Conservation (phyloP, 805 yeast species). For the Saturnispora sanitii region DNA sequence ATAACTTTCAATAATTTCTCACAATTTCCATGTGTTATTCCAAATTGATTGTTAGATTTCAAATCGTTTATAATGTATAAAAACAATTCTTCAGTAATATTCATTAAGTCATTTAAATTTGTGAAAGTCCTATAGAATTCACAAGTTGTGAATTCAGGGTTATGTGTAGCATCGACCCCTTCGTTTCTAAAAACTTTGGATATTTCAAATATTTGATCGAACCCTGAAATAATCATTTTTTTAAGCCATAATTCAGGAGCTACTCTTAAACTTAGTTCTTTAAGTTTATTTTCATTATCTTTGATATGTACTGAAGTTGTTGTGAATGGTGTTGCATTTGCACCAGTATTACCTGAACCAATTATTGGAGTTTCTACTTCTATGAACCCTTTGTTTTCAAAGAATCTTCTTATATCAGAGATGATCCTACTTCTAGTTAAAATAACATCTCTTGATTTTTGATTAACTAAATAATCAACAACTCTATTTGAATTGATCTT, state of each 20-base stretch:
- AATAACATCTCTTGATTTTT: conserved; percentile 36
- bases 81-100: conserved; percentile 51
- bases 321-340: conserved; percentile 79
- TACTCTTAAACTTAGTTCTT: conserved; percentile 56
- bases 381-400: conserved; percentile 45
- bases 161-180: conserved; percentile 86
- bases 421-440: conserved; percentile 47
- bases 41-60: conserved; percentile 12
- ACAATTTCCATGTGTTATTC: conserved; percentile 19
- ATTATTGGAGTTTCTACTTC: conserved; percentile 89
- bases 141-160: conserved; percentile 87
- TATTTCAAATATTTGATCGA: conserved; percentile 78
- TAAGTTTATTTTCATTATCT: conserved; percentile 15
- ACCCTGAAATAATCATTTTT: conserved; percentile 70
- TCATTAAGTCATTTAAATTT: conserved; percentile 55
- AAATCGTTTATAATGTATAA: conserved; percentile 29
- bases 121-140: conserved; percentile 79
- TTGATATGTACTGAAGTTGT: conserved; percentile 36
- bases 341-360: conserved; percentile 63
- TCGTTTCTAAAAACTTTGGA: conserved; percentile 86
- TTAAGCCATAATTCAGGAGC: conserved; percentile 97
- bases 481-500: conserved; percentile 60
- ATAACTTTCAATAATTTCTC: conserved; percentile 12
- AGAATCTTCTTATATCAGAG: conserved; percentile 44
- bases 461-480: conserved; percentile 60